Base-by-base conservation (phyloP, 1,284 basidiomycete species). In the Sanghuangporus sanghuang region DNA sequence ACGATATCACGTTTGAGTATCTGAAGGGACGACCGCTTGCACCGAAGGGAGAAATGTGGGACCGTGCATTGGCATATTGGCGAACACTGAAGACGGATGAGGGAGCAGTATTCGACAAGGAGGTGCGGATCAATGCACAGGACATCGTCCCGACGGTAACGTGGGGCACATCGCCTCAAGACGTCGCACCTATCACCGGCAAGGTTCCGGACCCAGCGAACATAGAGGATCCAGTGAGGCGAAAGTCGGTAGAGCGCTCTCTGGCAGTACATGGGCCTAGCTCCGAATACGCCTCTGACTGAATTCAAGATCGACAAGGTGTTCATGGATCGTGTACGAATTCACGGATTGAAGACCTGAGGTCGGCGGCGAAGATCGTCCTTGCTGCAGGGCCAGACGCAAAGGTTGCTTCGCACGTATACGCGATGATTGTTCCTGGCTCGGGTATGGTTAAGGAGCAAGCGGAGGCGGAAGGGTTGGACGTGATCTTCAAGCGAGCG, bases 261-360 rank as follows among this genome's bases (percentile, higher is more conserved):
- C 80, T 98, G 48, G 70, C 80, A 87, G 65, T 98, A 98, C 77
- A 97, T 98, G 96, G 95, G 92, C 57, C 85, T 98, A 67, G 80
- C 81, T 42, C 81, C 95, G 3, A 92, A 92, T 73, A 93, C 87
- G 2, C 86, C 79, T 23, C 93, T 98, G 85, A 85, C 95, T 76
- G 85, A 94, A 62, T 83, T 98, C 75, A 81, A 81, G 67, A 77
- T 98, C 68, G 93, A 97, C 82, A 98, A 97, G 77, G 89, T 96
- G 48, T 98, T 98, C 82, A 92, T 68, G 95, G 95, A 27, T 98
- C 95, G 16, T 98, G 95, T 81, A 98, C 95, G 68, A 98, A 98
- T 80, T 92, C 92, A 68, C 93, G 96, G 66, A 96, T 98, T 69
- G 95, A 98, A 76, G 95, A 98, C 76, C 81, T 98, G 64, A 90